Percentiles rank a stretch among this genome's conserved stretches.
Conservation (phyloP, 148 eudicot species). For the Vaccinium corymbosum region DNA sequence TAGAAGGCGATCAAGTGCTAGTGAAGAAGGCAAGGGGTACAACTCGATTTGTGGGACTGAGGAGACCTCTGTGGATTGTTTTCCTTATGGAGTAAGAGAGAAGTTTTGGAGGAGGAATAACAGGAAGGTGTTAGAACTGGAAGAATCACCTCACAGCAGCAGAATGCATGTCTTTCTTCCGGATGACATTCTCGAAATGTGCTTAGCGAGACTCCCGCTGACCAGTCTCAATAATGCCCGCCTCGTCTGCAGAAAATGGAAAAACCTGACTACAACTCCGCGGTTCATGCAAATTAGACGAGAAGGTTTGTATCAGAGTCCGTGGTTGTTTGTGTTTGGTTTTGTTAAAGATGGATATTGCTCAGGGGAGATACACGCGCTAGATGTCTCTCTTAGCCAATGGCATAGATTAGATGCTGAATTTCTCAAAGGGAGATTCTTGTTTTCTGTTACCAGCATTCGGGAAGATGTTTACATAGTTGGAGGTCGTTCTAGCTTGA, state of each 20-base stretch:
- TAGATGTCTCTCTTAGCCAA: constrained; percentile 64
- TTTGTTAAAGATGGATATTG: constrained; percentile 79
- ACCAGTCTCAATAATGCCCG: constrained; percentile 92
- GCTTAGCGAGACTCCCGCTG: constrained; percentile 91
- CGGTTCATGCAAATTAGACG: constrained; percentile 79
- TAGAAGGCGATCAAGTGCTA: constrained; percentile 62
- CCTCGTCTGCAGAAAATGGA: constrained; percentile 95
- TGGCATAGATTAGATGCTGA: constrained; percentile 74
- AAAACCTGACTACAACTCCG: constrained; percentile 55
- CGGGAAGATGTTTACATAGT: constrained; percentile 70
- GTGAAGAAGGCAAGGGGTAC: constrained; percentile 62
- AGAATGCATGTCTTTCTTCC: constrained; percentile 63
- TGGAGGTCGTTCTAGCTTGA: constrained; percentile 91
- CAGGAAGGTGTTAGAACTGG: constrained; percentile 38
- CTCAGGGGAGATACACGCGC: constrained; percentile 83
- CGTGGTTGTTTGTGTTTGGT: constrained; percentile 83
- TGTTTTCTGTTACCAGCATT: constrained; percentile 71
- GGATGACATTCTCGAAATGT: constrained; percentile 89
- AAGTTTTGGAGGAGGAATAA: constrained; percentile 53
- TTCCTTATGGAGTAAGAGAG: constrained; percentile 65
- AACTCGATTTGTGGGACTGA: constrained; percentile 54
- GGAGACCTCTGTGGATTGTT: constrained; percentile 73
- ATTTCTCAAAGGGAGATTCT: constrained; percentile 75
- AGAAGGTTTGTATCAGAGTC: constrained; percentile 63
- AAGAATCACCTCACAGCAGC: constrained; percentile 33